phyloP scores from a whole-genome alignment of 306 rosid genomes.

The Oxytropis ochrocephala region DNA sequence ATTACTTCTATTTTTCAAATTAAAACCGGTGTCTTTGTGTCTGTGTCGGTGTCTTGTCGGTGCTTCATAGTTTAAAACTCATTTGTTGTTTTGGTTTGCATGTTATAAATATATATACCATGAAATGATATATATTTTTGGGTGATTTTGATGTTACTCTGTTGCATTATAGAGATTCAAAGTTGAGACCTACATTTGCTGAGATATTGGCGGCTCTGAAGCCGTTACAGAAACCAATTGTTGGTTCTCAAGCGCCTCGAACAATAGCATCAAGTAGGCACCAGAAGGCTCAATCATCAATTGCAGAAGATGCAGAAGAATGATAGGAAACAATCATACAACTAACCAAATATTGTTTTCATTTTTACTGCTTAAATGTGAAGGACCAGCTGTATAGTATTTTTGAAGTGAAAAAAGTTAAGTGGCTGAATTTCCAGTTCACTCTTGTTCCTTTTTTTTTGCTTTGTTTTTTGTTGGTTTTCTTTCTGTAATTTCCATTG shows the following conservation, averaged over 20 bases:
- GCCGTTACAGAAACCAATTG: slow-evolving; percentile 72
- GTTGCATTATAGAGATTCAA: slow-evolving; percentile 67
- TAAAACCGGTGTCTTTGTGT: too few relatives aligned
- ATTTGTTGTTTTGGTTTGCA: too few relatives aligned
- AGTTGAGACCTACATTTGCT: slow-evolving; percentile 78
- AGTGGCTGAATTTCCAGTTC: slow-evolving; percentile 27
- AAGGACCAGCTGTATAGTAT: slow-evolving; percentile 43
- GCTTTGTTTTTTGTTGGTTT: not conserved
- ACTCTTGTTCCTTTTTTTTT: slow-evolving; percentile 11
- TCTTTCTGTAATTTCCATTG: slow-evolving; percentile 24
- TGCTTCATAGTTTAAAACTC: too few relatives aligned
- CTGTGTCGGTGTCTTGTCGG: too few relatives aligned
- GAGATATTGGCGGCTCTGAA: slow-evolving; percentile 90
- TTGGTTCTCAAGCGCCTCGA: slow-evolving; percentile 50
- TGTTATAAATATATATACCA: not conserved
- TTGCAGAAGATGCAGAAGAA: slow-evolving; percentile 37
- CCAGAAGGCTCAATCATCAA: slow-evolving; percentile 32
- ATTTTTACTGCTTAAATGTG: slow-evolving; percentile 28
- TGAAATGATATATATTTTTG: not conserved
- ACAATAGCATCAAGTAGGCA: slow-evolving; percentile 24
- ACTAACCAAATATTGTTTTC: slow-evolving; percentile 37
- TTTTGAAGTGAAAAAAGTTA: slow-evolving; percentile 23
- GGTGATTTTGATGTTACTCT: slow-evolving; percentile 12
- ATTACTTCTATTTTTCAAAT: too few relatives aligned
- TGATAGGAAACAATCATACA: slow-evolving; percentile 27